These are phyloP conservation scores for Tetratostichococcus sp. DNA, from an alignment of 139 green algal species.

Conservation along the genomic window DNA sequence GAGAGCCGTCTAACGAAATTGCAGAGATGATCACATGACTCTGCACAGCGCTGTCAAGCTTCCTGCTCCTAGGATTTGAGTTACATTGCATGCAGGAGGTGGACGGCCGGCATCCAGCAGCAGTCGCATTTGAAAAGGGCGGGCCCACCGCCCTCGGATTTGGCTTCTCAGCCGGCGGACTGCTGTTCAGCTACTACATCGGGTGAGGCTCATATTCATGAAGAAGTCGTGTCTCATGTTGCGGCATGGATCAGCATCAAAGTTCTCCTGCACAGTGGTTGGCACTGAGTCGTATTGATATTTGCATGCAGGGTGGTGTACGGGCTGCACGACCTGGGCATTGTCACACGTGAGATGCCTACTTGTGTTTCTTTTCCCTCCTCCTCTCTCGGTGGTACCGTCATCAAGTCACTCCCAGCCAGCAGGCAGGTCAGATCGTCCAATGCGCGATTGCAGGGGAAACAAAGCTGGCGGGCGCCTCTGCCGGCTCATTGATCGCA, in stretches of 20 bases:
- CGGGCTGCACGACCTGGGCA: constrained; percentile 32
- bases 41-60: no score
- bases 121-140: neutral
- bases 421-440: neutral
- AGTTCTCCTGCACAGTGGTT: no score
- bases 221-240: no score
- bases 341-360: constrained; percentile 50
- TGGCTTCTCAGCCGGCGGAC: constrained; percentile 38
- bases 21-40: no score
- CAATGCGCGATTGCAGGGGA: constrained; percentile 21
- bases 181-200: constrained; percentile 71
- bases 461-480: constrained; percentile 58
- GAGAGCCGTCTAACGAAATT: no score
- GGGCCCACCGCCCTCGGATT: constrained; percentile 21
- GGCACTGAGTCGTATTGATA: no score
- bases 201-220: neutral
- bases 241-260: no score
- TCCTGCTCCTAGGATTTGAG: no score
- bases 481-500: constrained; percentile 72
- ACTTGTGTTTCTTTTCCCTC: no score
- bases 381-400: no score
- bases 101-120: neutral
- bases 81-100: neutral
- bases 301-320: constrained; percentile 30
- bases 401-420: no score